These are phyloP conservation scores for Pestalotiopsis fici DNA, from an alignment of 2,329 filamentous ascomycete species.

Conservation along the genomic window DNA sequence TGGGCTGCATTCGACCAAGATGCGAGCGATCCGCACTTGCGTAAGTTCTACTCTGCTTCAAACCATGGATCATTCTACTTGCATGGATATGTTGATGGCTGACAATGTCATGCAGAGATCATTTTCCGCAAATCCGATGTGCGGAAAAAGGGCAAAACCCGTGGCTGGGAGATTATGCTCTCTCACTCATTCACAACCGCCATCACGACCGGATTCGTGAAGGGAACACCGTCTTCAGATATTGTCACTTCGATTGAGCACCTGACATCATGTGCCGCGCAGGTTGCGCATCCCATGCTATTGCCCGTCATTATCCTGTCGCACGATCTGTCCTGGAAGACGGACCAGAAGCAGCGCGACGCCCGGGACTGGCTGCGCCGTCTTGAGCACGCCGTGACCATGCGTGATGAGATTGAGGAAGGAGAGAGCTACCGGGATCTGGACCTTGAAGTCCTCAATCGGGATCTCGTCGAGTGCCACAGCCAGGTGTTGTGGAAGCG, in stretches of 20 bases:
- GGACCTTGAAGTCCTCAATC: constrained; percentile 61
- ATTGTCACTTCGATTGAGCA: constrained; percentile 51
- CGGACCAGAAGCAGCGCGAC: constrained; percentile 64
- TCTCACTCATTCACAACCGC: constrained; percentile 55
- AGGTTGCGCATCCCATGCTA: constrained; percentile 59
- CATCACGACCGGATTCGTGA: constrained; percentile 62
- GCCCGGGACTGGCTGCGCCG: constrained; percentile 62
- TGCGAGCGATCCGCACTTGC: constrained; percentile 57
- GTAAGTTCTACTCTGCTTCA: constrained; percentile 35
- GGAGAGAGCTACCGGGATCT: constrained; percentile 55
- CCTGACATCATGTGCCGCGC: constrained; percentile 46
- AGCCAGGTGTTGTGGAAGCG: constrained; percentile 64
- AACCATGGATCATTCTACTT: not conserved
- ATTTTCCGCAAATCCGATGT: constrained; percentile 68
- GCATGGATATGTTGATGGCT: not conserved
- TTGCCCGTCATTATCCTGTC: constrained; percentile 60
- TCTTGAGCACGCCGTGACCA: constrained; percentile 61
- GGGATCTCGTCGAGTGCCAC: constrained; percentile 65
- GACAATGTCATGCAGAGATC: constrained; percentile 44
- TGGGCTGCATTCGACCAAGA: constrained; percentile 60
- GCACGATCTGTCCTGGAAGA: constrained; percentile 56
- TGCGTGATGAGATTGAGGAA: constrained; percentile 61
- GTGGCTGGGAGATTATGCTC: constrained; percentile 66
- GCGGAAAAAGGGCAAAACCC: constrained; percentile 62
- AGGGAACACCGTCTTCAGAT: constrained; percentile 60